Evolutionary conservation across 106 monocot genomes (phyloP), one percentile per base, ranked within the genome.

Genomic region (Dactylorhiza incarnata): DNA sequence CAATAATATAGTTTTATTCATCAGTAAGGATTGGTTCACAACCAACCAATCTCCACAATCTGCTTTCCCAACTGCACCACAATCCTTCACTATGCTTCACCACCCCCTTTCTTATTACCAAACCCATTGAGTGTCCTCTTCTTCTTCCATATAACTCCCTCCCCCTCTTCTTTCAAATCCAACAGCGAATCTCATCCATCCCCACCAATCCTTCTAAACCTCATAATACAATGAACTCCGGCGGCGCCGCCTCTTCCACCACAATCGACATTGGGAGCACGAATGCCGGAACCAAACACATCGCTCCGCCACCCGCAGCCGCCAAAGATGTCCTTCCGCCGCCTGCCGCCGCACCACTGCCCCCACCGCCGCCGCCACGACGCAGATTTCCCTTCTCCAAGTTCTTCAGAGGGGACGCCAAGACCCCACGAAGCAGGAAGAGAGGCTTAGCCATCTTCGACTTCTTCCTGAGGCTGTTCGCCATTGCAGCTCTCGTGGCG

Each of bases 31-130:
- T 78, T 50, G n/a, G 77, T 54, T 78, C 44, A 16, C 54, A 54
- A 70, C 58, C 77, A 52, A 37, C 37, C 37, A 78, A 52, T 54
- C 53, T 52, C 52, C 44, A 19, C 54, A 43, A 37, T 52, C 51
- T 78, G 45, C 77, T 70, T 54, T 25, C 51, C 45, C n/a, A 68
- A 12, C 51, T 78, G 77, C 29, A 25, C 77, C 65, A 77, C 45
- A 15, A 54, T 26, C 16, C 53, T 50, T 26, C 49, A 74, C 13
- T 44, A 75, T 75, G 29, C 75, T 11, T 19, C 61, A 61, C 44
- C 62, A 43, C 11, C 63, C 63, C 14, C n/a, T 37, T 48, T 12
- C 52, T 25, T 4, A 66, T 4, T 16, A 45, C 69, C 69, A 1
- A 69, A 69, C 43, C 4, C 43, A 46, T n/a, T 45, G n/a, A 16